A percentile compares a stretch with the other conserved stretches of the same genome.
Evolutionary conservation across 2,329 filamentous ascomycete species (phyloP).

Genomic region (Botrytis deweyae): DNA sequence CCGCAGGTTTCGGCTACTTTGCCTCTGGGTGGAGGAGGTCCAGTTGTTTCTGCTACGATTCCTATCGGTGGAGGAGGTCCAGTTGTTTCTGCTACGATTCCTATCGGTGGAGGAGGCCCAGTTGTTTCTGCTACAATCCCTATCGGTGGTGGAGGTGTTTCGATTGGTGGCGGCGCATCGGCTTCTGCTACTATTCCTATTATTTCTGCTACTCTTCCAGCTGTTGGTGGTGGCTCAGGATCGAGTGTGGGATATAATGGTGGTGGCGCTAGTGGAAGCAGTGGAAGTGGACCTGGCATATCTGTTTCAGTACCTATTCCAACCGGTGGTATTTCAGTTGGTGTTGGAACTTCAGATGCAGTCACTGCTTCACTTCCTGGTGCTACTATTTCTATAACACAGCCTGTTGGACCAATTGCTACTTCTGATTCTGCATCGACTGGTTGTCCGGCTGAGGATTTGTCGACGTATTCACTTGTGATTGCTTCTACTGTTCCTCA

Average conservation of each 20-base stretch:
- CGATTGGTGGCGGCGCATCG: neutral
- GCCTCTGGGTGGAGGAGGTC: neutral
- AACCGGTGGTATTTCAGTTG: neutral
- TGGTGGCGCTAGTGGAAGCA: neutral
- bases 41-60: neutral
- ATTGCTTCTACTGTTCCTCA: neutral
- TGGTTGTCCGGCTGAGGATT: neutral
- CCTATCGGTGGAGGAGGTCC: neutral
- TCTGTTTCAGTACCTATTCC: conserved; percentile 6
- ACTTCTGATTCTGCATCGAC: neutral
- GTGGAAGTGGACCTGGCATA: neutral
- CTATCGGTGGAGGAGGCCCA: neutral
- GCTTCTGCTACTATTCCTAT: conserved; percentile 4
- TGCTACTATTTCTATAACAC: neutral
- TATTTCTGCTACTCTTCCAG: conserved; percentile 1
- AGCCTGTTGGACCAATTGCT: conserved; percentile 4
- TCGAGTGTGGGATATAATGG: neutral
- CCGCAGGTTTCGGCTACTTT: neutral
- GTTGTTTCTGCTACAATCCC: neutral
- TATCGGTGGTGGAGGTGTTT: neutral
- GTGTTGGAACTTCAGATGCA: conserved; percentile 14
- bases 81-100: too few species aligned
- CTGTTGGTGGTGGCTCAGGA: neutral
- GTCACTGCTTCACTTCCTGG: conserved; percentile 4
- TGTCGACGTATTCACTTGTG: conserved; percentile 6